Percentiles rank a stretch among this genome's conserved stretches.
Evolutionary conservation across 2,329 filamentous ascomycete genomes (phyloP).

Genomic region (Epichloe aotearoae): DNA sequence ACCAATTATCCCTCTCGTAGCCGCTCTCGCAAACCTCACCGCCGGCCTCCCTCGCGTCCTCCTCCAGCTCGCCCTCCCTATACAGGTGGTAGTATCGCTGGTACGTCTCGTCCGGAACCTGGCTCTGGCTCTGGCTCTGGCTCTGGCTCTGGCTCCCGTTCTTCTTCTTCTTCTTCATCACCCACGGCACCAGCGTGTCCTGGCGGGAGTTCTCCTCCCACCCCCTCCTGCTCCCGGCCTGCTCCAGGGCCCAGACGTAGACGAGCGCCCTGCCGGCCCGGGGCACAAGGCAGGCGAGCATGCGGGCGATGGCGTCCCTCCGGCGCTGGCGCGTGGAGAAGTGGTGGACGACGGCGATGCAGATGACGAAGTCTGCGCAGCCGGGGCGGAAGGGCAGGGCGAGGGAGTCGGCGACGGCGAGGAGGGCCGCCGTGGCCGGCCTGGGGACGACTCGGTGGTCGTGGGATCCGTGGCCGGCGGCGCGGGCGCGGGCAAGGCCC

Average conservation of each 20-base stretch:
- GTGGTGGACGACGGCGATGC: constrained; percentile 90
- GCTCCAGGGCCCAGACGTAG: constrained; percentile 94
- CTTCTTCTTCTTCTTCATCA: constrained; percentile 36
- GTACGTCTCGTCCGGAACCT: constrained; percentile 58
- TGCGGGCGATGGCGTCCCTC: constrained; percentile 54
- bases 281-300: constrained; percentile 53
- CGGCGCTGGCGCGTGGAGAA: constrained; percentile 66
- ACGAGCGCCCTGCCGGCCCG: constrained; percentile 58
- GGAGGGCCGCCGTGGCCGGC: background rate
- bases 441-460: too few species aligned
- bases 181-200: constrained; percentile 94
- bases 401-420: constrained; percentile 67
- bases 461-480: background rate
- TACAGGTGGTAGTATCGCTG: constrained; percentile 95
- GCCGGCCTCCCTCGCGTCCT: constrained; percentile 60
- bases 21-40: constrained; percentile 66
- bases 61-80: constrained; percentile 71
- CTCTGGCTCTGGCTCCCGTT: constrained; percentile 2
- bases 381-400: constrained; percentile 59
- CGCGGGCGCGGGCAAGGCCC: constrained; percentile 19
- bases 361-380: constrained; percentile 70
- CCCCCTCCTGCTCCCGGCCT: constrained; percentile 70
- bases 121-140: too few species aligned
- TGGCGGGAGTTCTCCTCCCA: constrained; percentile 78
- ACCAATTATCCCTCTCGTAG: constrained; percentile 98